phyloP scores from a whole-genome alignment of 805 yeast species.

The Candida sakaeoensis region DNA sequence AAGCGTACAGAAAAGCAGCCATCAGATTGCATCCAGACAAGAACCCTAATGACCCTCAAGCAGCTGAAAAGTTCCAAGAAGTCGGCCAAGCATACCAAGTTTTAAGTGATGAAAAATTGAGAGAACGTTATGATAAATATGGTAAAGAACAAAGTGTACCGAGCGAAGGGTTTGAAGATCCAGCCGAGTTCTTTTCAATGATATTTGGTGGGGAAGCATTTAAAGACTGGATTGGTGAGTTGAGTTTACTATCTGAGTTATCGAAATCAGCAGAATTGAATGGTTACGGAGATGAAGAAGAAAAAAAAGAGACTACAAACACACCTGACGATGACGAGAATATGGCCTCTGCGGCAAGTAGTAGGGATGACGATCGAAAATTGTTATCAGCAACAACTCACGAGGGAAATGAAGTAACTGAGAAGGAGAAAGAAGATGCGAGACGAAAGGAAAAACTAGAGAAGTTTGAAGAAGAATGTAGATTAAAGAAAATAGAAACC shows the following conservation, averaged over 20 bases:
- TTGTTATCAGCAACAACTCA: conserved; percentile 7
- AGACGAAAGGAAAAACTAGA: conserved; percentile 51
- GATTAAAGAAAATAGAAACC: conserved; percentile 59
- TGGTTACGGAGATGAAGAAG: conserved; percentile 31
- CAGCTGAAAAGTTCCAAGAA: conserved; percentile 43
- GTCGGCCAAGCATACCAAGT: conserved; percentile 76
- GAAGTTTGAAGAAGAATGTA: conserved; percentile 74
- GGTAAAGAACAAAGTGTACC: conserved; percentile 69
- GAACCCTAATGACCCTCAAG: conserved; percentile 43
- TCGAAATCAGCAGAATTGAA: conserved; percentile 41
- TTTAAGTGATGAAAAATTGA: conserved; percentile 57
- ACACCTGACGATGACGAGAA: background rate
- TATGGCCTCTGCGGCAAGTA: no score
- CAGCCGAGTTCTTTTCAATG: conserved; percentile 76
- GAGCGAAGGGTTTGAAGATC: conserved; percentile 70
- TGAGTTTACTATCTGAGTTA: conserved; percentile 45
- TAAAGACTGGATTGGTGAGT: conserved; percentile 82
- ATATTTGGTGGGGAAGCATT: conserved; percentile 87
- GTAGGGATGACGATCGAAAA: conserved; percentile 1
- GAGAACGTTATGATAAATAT: conserved; percentile 67
- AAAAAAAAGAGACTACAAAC: conserved; percentile 13
- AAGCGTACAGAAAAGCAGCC: conserved; percentile 44
- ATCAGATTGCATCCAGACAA: conserved; percentile 43
- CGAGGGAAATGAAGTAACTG: conserved; percentile 5
- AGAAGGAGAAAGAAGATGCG: conserved; percentile 43